These are phyloP conservation scores for Pleurozium schreberi DNA, from an alignment of 225 moss, liverwort and hornwort genomes.

Conservation along the genomic window DNA sequence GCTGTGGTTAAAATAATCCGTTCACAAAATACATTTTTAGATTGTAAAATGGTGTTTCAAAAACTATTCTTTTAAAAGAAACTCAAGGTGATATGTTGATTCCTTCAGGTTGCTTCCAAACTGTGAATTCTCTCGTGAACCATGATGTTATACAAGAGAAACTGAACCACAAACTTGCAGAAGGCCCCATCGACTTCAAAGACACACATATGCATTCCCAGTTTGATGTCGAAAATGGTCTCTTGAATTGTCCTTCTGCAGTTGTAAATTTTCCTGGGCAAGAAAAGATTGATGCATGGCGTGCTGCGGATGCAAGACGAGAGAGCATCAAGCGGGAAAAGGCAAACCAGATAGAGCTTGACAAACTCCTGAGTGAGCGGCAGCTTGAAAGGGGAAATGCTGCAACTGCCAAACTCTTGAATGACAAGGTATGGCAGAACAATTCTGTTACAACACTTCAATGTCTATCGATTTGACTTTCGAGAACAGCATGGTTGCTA, in stretches of 20 bases:
- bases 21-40: neutral
- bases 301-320: conserved; percentile 57
- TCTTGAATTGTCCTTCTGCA: neutral
- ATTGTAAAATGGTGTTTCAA: neutral
- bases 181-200: conserved; percentile 47
- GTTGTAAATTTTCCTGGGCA: conserved; percentile 7
- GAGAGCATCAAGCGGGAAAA: conserved; percentile 39
- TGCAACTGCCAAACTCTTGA: conserved; percentile 36
- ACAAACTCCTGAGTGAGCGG: conserved; percentile 43
- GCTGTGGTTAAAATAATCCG: neutral
- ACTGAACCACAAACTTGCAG: conserved; percentile 31
- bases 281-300: conserved; percentile 50
- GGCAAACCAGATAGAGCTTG: conserved; percentile 32
- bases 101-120: conserved; percentile 30
- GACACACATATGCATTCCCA: conserved; percentile 72
- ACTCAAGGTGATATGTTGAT: neutral
- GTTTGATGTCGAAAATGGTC: conserved; percentile 32
- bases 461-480: neutral
- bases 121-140: conserved; percentile 10
- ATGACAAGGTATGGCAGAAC: conserved; percentile 16
- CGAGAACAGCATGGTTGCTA: neutral
- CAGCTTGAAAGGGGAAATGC: conserved; percentile 52
- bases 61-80: neutral
- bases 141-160: conserved; percentile 30
- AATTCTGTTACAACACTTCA: neutral